A percentile compares a stretch with the other conserved stretches of the same genome.
Evolutionary conservation across 306 rosid genomes (phyloP).

Genomic region (Cercis canadensis): DNA sequence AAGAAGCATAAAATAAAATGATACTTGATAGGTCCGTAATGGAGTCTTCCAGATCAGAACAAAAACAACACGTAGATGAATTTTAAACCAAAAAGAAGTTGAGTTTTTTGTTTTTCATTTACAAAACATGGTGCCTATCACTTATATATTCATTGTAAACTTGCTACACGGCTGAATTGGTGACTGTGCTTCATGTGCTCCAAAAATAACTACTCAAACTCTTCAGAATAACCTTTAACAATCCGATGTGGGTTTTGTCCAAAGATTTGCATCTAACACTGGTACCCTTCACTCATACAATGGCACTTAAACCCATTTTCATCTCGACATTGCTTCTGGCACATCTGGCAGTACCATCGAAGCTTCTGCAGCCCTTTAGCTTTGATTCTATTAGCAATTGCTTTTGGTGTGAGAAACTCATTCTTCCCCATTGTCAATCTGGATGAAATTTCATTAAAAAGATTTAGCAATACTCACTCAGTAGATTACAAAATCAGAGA

Average conservation of each 20-base stretch:
- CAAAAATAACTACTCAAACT: slow-evolving; percentile 51
- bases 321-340: slow-evolving; percentile 70
- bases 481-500: no score
- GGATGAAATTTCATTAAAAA: no score
- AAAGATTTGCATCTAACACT: slow-evolving; percentile 63
- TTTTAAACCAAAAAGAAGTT: no score
- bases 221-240: slow-evolving; percentile 55
- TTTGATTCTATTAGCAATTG: slow-evolving; percentile 63
- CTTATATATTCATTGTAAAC: slow-evolving; percentile 89
- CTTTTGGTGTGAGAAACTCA: slow-evolving; percentile 29
- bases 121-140: slow-evolving; percentile 77
- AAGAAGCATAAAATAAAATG: no score
- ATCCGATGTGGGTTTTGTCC: slow-evolving; percentile 57
- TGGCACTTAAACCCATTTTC: slow-evolving; percentile 72
- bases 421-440: no score
- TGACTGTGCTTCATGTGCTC: slow-evolving; percentile 93
- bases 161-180: slow-evolving; percentile 79
- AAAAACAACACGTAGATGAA: no score
- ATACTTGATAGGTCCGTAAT: no score
- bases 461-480: no score
- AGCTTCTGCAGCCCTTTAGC: slow-evolving; percentile 71
- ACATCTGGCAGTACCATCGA: slow-evolving; percentile 74
- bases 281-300: slow-evolving; percentile 63
- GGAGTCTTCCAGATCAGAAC: no score
- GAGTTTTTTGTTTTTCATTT: no score